Percentiles rank a stretch among this genome's conserved stretches.
phyloP scores from a whole-genome alignment of 1,284 basidiomycete genomes.

The Naganishia cerealis region DNA sequence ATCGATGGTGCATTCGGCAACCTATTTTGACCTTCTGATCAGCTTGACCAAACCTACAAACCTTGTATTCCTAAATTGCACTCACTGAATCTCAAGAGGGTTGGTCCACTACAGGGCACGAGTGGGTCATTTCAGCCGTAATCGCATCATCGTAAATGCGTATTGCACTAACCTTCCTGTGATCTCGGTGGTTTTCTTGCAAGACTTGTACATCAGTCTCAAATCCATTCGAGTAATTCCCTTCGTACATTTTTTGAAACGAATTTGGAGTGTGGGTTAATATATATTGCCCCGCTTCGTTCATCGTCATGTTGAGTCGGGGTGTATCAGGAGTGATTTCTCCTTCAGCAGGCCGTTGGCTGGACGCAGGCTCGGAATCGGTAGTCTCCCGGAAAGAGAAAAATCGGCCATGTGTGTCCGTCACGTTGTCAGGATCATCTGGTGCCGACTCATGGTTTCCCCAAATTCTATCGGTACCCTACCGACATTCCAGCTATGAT shows the following conservation, averaged over 20 bases:
- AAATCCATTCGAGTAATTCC: conserved; percentile 91
- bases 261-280: conserved; percentile 75
- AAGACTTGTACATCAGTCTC: conserved; percentile 72
- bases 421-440: conserved; percentile 68
- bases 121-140: conserved; percentile 40
- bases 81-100: conserved; percentile 79
- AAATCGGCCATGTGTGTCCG: conserved; percentile 75
- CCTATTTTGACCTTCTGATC: neutral
- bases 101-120: conserved; percentile 78
- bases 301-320: conserved; percentile 75
- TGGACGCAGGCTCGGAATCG: conserved; percentile 40
- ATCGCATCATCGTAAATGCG: conserved; percentile 11
- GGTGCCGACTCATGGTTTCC: conserved; percentile 62
- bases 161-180: conserved; percentile 50
- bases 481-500: neutral
- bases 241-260: conserved; percentile 86
- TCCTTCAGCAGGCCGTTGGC: conserved; percentile 39
- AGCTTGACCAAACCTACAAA: neutral
- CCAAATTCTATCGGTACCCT: conserved; percentile 91
- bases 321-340: conserved; percentile 50
- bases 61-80: conserved; percentile 1
- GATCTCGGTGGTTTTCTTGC: conserved; percentile 68
- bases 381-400: conserved; percentile 68
- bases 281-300: conserved; percentile 75
- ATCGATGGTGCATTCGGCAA: conserved; percentile 29